A percentile compares a stretch with the other conserved stretches of the same genome.
These are phyloP conservation scores for Vinca minor DNA, from an alignment of 257 asterid genomes.

Conservation along the genomic window DNA sequence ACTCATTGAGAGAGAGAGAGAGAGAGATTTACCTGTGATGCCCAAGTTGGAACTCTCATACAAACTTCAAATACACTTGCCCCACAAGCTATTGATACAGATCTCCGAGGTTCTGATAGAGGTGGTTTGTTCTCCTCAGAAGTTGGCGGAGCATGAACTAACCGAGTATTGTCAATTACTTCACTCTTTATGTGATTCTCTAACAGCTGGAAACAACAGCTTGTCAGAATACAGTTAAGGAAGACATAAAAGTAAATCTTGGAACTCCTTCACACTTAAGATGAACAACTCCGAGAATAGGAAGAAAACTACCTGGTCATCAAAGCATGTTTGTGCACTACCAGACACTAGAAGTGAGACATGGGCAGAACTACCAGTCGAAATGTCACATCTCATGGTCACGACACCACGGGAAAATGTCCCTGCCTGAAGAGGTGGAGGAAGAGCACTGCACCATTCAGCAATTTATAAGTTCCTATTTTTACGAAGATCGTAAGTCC, in stretches of 20 bases:
- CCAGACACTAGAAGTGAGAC: constrained; percentile 93
- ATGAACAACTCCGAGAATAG: background rate
- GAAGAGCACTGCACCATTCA: constrained; percentile 62
- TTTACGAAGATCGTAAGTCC: background rate
- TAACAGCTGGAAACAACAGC: constrained; percentile 36
- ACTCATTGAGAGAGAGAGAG: background rate
- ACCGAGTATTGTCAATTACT: constrained; percentile 60
- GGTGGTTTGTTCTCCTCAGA: constrained; percentile 47
- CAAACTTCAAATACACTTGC: constrained; percentile 81
- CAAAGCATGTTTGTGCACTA: constrained; percentile 94
- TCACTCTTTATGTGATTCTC: constrained; percentile 97
- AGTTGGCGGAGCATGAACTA: constrained; percentile 49
- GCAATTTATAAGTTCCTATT: background rate
- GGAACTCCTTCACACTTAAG: background rate
- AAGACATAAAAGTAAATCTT: background rate
- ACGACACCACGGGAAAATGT: constrained; percentile 94
- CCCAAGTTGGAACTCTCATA: constrained; percentile 92
- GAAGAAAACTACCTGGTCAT: constrained; percentile 61
- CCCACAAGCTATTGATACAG: constrained; percentile 89
- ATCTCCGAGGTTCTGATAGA: constrained; percentile 73
- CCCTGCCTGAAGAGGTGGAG: constrained; percentile 98
- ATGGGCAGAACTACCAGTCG: constrained; percentile 90
- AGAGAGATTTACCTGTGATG: constrained; percentile 60
- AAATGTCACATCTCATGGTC: constrained; percentile 91
- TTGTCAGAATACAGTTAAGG: background rate